Conservation (phyloP, 805 yeast genomes). For the Brettanomyces anomalus region DNA sequence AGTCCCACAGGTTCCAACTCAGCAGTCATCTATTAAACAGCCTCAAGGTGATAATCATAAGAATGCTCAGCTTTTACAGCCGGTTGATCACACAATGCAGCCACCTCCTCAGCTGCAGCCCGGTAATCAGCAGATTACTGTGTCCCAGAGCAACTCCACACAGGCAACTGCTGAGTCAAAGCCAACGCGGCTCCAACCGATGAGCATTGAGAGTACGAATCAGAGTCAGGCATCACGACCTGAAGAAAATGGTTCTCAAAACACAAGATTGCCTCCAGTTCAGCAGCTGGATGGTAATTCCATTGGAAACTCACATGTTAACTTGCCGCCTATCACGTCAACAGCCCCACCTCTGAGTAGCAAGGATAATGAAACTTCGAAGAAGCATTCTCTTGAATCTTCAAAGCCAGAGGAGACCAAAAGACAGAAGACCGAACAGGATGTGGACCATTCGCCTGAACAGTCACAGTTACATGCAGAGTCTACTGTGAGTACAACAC, state of each 20-base stretch:
- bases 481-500: too few relatives aligned
- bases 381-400: not conserved
- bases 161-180: not conserved
- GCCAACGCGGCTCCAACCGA: too few relatives aligned
- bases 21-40: slow-evolving; percentile 1
- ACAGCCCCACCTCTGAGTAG: too few relatives aligned
- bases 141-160: not conserved
- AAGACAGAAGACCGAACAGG: not conserved
- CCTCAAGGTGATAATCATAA: not conserved
- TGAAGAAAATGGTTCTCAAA: not conserved
- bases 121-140: not conserved
- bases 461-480: too few relatives aligned
- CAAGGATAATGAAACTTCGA: too few relatives aligned
- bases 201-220: too few relatives aligned
- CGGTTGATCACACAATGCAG: not conserved
- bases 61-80: slow-evolving; percentile 1
- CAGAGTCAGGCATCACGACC: not conserved
- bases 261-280: too few relatives aligned
- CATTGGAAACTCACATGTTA: too few relatives aligned
- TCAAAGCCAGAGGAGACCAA: not conserved
- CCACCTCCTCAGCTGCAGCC: not conserved
- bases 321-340: too few relatives aligned
- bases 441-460: not conserved
- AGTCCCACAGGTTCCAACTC: slow-evolving; percentile 3
- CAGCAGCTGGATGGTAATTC: too few relatives aligned